phyloP scores from a whole-genome alignment of 345 rosid genomes.

The Aethionema arabicum region DNA sequence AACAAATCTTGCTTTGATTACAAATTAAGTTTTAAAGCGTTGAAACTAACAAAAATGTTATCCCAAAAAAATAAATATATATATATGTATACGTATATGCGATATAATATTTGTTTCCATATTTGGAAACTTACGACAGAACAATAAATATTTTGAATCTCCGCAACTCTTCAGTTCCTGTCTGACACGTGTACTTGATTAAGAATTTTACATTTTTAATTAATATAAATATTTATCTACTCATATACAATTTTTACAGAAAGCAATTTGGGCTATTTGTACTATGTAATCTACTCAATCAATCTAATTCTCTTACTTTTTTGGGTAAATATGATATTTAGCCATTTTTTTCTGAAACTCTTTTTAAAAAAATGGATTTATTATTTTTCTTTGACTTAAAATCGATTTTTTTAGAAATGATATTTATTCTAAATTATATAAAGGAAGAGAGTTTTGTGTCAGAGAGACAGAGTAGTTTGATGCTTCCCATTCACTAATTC shows the following conservation, averaged over 20 bases:
- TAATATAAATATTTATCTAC: background rate
- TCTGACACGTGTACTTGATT: constrained; percentile 37
- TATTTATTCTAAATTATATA: too few relatives aligned
- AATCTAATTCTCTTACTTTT: constrained; percentile 15
- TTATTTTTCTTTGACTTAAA: too few relatives aligned
- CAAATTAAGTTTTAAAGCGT: constrained; percentile 25
- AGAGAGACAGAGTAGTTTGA: constrained; percentile 31
- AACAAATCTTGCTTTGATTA: constrained; percentile 21
- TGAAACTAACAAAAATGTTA: constrained; percentile 11
- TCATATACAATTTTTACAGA: constrained; percentile 14
- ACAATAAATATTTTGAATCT: constrained; percentile 25
- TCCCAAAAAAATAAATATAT: too few relatives aligned
- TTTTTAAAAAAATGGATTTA: too few relatives aligned
- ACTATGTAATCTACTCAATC: constrained; percentile 31
- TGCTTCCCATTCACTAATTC: constrained; percentile 21
- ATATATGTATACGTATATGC: background rate
- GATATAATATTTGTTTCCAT: constrained; percentile 28
- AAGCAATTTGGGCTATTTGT: constrained; percentile 31
- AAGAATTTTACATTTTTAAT: background rate
- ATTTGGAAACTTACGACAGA: constrained; percentile 37
- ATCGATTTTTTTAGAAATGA: too few relatives aligned
- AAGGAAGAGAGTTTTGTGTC: constrained; percentile 27
- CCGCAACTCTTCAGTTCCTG: constrained; percentile 34
- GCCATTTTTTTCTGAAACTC: too few relatives aligned
- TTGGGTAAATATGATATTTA: constrained; percentile 18